phyloP scores from a whole-genome alignment of 306 rosid genomes.

The Sesbania bispinosa region DNA sequence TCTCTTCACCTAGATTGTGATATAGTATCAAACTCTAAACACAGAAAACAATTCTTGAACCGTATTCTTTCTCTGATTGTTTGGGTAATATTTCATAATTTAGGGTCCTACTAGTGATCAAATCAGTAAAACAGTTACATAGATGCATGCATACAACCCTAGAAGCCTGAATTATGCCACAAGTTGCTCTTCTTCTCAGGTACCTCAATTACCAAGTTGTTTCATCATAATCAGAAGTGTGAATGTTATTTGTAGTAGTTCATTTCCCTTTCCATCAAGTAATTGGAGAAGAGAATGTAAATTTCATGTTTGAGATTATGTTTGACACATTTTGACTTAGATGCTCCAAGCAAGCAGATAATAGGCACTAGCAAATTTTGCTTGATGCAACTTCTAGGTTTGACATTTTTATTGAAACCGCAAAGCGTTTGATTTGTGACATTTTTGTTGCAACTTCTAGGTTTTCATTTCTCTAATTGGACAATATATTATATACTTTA shows the following conservation, averaged over 20 bases:
- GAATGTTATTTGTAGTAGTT: neutral
- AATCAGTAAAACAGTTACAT: constrained; percentile 19
- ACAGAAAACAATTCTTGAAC: constrained; percentile 35
- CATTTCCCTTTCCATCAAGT: neutral
- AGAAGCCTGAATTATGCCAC: constrained; percentile 10
- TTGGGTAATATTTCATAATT: constrained; percentile 32
- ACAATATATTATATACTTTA: neutral
- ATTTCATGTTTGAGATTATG: neutral
- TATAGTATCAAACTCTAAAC: constrained; percentile 24
- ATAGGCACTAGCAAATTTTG: too few relatives aligned
- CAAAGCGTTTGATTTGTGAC: too few relatives aligned
- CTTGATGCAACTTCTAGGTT: too few relatives aligned
- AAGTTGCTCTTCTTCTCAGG: neutral
- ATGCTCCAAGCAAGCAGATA: too few relatives aligned
- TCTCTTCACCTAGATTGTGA: constrained; percentile 31
- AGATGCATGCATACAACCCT: constrained; percentile 47
- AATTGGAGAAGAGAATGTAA: neutral
- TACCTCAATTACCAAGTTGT: neutral
- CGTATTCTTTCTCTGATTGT: constrained; percentile 15
- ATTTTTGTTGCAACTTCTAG: too few relatives aligned
- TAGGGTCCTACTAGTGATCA: constrained; percentile 37
- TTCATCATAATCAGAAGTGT: constrained; percentile 2
- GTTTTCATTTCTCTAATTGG: too few relatives aligned
- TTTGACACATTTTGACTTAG: too few relatives aligned
- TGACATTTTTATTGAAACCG: too few relatives aligned